Evolutionary conservation across 2,329 filamentous ascomycete genomes (phyloP), one percentile per base, ranked within the genome.

Genomic region (Aspergillus alliaceus): DNA sequence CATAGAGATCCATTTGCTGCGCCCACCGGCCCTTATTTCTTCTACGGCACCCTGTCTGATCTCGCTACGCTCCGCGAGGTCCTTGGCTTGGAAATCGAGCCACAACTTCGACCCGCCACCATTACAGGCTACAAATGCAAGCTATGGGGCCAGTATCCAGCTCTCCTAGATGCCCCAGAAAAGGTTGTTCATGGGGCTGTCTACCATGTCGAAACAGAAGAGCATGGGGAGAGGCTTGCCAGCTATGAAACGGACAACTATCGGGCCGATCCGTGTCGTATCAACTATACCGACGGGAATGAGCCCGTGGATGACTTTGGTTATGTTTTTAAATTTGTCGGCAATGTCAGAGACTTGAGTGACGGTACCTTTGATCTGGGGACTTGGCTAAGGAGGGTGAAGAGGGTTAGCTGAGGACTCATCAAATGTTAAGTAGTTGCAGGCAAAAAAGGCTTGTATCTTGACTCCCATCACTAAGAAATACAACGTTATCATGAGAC

Each of bases 1-100:
- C 1, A n/a, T 18, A 27, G 7, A 18, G 56, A 54, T 52, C 22
- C 22, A 31, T 48, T 49, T 34, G 49, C 48, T 24, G 54, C 64
- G 32, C 63, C 57, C 3, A 63, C 58, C 9, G 64, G 62, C 2
- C 60, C 59, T 9, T 74, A 72, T 54, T 76, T 76, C 61, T 73
- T 77, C 62, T 75, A 77, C 54, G 72, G 72, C 34, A 72, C 72
- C 1, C 58, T 76, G n/a, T 60, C 65, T 12, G 68, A 76, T 35
- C 65, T 69, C 0, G 42, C 54, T 0, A 67, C 70, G 58, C 55
- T 71, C n/a, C 32, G 42, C n/a, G 59, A 69, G n/a, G 47, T 68
- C 31, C 59, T 70, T n/a, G 44, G 53, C 7, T 35, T 72, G 14
- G 59, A 64, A 24, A 46, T 54, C 1, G 37, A 55, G 22, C 64